Evolutionary conservation across 257 asterid genomes (phyloP).

Genomic region (Lycium ferocissimum): DNA sequence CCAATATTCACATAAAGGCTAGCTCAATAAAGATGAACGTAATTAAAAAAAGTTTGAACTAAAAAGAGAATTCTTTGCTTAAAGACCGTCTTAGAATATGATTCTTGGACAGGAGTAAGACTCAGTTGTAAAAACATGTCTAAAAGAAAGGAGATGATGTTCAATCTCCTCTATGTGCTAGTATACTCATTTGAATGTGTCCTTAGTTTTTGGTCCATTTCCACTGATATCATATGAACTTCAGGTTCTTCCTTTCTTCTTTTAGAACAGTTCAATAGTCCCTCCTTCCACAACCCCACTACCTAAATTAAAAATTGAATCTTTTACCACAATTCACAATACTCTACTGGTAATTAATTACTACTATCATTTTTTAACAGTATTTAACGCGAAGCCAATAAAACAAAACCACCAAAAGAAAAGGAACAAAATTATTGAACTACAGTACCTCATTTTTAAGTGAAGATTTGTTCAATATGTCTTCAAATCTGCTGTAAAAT

Average conservation of each 20-base stretch:
- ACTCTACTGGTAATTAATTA: background rate
- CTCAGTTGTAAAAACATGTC: background rate
- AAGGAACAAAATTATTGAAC: background rate
- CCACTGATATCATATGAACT: background rate
- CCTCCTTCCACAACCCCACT: background rate
- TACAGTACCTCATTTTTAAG: conserved; percentile 64
- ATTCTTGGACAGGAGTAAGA: background rate
- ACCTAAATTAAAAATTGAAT: background rate
- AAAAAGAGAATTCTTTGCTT: background rate
- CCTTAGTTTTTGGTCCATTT: background rate
- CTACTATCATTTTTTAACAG: background rate
- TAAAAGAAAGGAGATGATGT: background rate
- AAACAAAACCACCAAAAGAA: background rate
- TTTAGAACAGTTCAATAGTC: background rate
- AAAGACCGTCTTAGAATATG: background rate
- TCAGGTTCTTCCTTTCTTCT: background rate
- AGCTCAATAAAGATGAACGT: background rate
- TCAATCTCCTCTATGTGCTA: conserved; percentile 7
- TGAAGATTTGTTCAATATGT: conserved; percentile 52
- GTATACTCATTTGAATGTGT: background rate
- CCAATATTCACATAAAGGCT: background rate
- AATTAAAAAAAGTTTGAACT: background rate
- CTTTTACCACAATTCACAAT: background rate
- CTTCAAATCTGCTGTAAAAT: conserved; percentile 49
- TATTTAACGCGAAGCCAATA: background rate